phyloP scores from a whole-genome alignment of 495 filamentous ascomycete genomes.

The Penicillium psychrofluorescens region DNA sequence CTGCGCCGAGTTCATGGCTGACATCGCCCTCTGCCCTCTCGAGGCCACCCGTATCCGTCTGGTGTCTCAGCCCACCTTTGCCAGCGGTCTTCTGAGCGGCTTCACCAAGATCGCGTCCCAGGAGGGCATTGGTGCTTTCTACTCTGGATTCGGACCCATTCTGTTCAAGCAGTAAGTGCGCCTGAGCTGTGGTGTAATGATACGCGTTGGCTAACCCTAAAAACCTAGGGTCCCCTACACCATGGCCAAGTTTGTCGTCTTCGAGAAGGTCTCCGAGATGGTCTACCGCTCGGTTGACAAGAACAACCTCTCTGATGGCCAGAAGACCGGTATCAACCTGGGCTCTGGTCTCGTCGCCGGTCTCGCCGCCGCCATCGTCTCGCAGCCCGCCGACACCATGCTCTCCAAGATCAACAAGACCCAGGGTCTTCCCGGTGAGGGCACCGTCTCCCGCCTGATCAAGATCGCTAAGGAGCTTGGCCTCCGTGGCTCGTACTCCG shows the following conservation, averaged over 20 bases:
- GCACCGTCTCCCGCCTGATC: conserved; percentile 81
- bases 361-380: conserved; percentile 94
- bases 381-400: conserved; percentile 98
- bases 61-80: conserved; percentile 83
- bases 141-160: conserved; percentile 89
- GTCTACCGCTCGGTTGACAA: conserved; percentile 72
- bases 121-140: conserved; percentile 86
- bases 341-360: conserved; percentile 93
- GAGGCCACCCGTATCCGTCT: conserved; percentile 95
- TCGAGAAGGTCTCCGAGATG: conserved; percentile 88
- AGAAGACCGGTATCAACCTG: conserved; percentile 87
- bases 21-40: conserved; percentile 88
- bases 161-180: conserved; percentile 85
- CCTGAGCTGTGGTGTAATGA: too few species aligned
- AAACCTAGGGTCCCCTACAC: conserved; percentile 84
- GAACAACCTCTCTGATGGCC: conserved; percentile 58
- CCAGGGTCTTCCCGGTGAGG: conserved; percentile 89
- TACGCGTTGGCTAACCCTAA: too few species aligned
- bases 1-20: conserved; percentile 85
- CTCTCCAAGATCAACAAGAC: conserved; percentile 99
- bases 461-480: conserved; percentile 97
- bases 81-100: conserved; percentile 70
- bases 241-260: conserved; percentile 99
- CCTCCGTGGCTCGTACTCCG: conserved; percentile 76
- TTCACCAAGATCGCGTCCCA: conserved; percentile 79